These are phyloP conservation scores for Fibroporia radiculosa DNA, from an alignment of 768 basidiomycete species.

Conservation along the genomic window DNA sequence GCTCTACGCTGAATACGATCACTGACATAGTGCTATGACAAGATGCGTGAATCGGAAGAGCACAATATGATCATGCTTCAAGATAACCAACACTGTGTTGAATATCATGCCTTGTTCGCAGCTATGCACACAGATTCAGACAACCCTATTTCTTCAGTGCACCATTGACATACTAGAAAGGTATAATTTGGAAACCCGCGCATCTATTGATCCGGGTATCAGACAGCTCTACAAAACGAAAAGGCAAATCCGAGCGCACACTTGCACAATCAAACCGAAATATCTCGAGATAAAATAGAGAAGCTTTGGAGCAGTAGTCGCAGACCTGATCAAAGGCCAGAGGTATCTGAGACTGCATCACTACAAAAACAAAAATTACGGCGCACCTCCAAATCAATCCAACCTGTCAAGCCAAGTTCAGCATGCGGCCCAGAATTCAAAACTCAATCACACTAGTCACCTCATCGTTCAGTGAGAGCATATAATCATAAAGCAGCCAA, in stretches of 20 bases:
- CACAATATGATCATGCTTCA: no score
- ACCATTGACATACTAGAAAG: conserved; percentile 1
- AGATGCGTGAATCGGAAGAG: not conserved
- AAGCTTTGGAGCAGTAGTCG: conserved; percentile 8
- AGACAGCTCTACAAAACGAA: not conserved
- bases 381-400: conserved; percentile 2
- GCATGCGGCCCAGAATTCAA: not conserved
- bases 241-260: conserved; percentile 5
- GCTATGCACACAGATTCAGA: not conserved
- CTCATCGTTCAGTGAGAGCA: no score
- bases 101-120: not conserved
- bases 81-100: not conserved
- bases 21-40: not conserved
- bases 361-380: not conserved
- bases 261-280: conserved; percentile 6
- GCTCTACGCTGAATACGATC: conserved; percentile 9
- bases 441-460: not conserved
- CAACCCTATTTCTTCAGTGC: not conserved
- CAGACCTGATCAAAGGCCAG: conserved; percentile 4
- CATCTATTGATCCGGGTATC: not conserved
- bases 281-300: conserved; percentile 14
- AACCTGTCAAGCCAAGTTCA: not conserved
- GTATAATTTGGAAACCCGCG: not conserved
- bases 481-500: no score
- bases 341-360: no score